phyloP scores from a whole-genome alignment of 768 basidiomycete genomes.

The Nevesoporus exiguus region DNA sequence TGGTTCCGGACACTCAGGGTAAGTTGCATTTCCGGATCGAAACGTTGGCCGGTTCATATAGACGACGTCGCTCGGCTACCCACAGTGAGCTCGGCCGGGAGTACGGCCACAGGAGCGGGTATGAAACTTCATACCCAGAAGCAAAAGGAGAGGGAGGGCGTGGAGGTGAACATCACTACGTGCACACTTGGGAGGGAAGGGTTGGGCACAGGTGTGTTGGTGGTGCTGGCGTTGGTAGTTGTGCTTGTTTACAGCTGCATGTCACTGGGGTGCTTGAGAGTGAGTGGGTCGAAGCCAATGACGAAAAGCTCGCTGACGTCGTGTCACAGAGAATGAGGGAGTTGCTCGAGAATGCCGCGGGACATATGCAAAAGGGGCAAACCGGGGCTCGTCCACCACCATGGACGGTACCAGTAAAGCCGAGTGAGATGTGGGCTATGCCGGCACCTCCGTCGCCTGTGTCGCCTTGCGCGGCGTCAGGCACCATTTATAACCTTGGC shows the following conservation, averaged over 20 bases:
- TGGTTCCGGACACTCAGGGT: slow-evolving; percentile 15
- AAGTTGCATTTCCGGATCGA: slow-evolving; percentile 1
- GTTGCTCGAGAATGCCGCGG: background rate
- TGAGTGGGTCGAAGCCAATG: slow-evolving; percentile 33
- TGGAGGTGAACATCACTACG: slow-evolving; percentile 13
- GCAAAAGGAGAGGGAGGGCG: background rate
- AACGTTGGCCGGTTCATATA: slow-evolving; percentile 1
- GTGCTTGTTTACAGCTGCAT: slow-evolving; percentile 57
- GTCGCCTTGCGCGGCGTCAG: slow-evolving; percentile 7
- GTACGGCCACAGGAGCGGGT: background rate
- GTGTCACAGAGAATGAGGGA: slow-evolving; percentile 4
- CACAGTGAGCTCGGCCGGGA: slow-evolving; percentile 1
- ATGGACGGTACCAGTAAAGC: background rate
- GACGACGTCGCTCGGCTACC: slow-evolving; percentile 1
- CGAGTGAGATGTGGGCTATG: background rate
- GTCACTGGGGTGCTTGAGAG: slow-evolving; percentile 72
- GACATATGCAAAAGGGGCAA: background rate
- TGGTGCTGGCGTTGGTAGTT: slow-evolving; percentile 64
- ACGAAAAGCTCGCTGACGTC: slow-evolving; percentile 2
- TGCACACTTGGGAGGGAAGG: slow-evolving; percentile 1
- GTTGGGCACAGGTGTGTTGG: slow-evolving; percentile 65
- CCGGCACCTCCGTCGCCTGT: slow-evolving; percentile 2
- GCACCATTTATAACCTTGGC: slow-evolving; percentile 1
- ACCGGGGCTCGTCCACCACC: background rate
- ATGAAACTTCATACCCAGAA: background rate